Base-by-base conservation (phyloP, 1,139 yeast genomes). In the Geotrichum fermentans region DNA sequence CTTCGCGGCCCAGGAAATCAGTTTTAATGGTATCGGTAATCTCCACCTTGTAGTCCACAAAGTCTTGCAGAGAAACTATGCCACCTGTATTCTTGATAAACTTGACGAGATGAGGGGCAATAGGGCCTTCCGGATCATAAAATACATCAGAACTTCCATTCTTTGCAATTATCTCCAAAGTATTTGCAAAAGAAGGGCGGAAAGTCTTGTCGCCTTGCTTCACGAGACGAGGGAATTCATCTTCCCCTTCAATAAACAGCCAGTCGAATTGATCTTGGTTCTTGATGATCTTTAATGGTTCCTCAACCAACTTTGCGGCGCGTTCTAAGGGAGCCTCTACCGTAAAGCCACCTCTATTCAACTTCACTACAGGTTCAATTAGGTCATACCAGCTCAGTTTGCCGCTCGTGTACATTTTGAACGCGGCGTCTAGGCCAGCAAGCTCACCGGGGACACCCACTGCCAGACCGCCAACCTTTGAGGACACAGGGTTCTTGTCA, bases 401-500 rank as follows among this genome's bases (percentile, higher is more conserved):
- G 0, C 95, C 94, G 13, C 88, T 80, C 0, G 94, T 88, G 59
- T 82, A 92, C 11, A 63, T 56, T 21, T 65, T 59, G 63, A 69
- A 79, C 30, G 94, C 71, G 43, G 73, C 77, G 59, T 83, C 79
- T 21, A 89, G 69, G 0, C 97, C 97, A 52, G 81, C 82, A 43
- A 92, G 61, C 62, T 92, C 97, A 7, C 97, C 97, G 0, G 97
- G 98, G 10, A 84, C 77, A 0, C 80, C 97, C 16, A 82, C 80
- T 0, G 96, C 88, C 21, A 87, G 70, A 0, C 97, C 97, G 2
- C 97, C 97, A 17, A 81, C 68, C 57, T 78, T 77, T 0, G 95
- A 77, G 14, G 73, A 66, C 44, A 66, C 69, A n/a, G 70, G 67
- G 2, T 61, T 69, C 37, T 73, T 70, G 16, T 51, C 30, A 62